A percentile compares a stretch with the other conserved stretches of the same genome.
phyloP scores from a whole-genome alignment of 2,329 filamentous ascomycete species.

The Stachybotrys elegans region DNA sequence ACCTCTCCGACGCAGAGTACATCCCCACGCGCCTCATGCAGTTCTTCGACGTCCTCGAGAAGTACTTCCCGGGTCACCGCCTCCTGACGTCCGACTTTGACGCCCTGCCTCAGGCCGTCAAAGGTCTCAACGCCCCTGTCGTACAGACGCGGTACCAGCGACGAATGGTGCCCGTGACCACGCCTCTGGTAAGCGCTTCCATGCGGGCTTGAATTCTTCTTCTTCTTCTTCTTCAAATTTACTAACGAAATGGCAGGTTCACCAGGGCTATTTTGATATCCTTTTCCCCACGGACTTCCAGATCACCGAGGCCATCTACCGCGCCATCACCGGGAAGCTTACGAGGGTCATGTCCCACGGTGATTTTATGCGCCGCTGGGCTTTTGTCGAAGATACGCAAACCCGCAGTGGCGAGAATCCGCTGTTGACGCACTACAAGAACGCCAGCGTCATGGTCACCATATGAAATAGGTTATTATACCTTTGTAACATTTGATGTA shows the following conservation, averaged over 20 bases:
- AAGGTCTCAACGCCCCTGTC: conserved; percentile 85
- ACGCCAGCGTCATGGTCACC: conserved; percentile 88
- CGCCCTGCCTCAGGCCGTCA: conserved; percentile 73
- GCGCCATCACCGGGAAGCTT: conserved; percentile 86
- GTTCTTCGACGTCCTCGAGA: conserved; percentile 88
- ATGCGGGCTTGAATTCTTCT: background rate
- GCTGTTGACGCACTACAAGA: conserved; percentile 87
- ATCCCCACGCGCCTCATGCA: conserved; percentile 93
- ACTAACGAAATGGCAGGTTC: conserved; percentile 53
- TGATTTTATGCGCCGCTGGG: conserved; percentile 87
- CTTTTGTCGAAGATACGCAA: conserved; percentile 82
- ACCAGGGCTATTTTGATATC: conserved; percentile 98
- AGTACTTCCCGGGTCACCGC: conserved; percentile 84
- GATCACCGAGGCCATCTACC: conserved; percentile 87
- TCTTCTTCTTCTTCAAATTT: background rate
- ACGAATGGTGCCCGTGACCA: conserved; percentile 81
- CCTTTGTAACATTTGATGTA: background rate
- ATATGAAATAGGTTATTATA: no score
- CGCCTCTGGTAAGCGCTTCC: conserved; percentile 67
- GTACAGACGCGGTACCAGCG: conserved; percentile 92
- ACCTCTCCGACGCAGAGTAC: conserved; percentile 82
- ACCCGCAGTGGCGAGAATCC: conserved; percentile 92
- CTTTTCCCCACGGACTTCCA: conserved; percentile 95
- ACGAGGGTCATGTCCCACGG: conserved; percentile 82
- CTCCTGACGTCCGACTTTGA: conserved; percentile 90